phyloP scores from a whole-genome alignment of 2,329 filamentous ascomycete genomes.

The Graphilbum fragrans region DNA sequence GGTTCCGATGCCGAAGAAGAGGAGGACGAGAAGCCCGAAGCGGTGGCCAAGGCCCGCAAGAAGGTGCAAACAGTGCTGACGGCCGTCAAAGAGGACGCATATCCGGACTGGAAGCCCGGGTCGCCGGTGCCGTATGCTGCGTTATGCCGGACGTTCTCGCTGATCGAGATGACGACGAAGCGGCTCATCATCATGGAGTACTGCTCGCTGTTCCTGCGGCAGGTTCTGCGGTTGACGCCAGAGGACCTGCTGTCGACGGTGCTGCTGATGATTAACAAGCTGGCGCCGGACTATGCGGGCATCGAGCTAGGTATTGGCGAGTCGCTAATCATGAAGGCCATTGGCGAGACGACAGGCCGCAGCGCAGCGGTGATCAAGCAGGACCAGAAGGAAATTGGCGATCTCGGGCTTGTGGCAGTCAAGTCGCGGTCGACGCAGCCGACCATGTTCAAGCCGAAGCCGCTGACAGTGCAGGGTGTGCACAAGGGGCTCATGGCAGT shows the following conservation, averaged over 20 bases:
- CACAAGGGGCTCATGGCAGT: conserved; percentile 82
- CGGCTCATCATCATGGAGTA: conserved; percentile 78
- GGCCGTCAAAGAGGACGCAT: conserved; percentile 67
- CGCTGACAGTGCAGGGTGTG: conserved; percentile 75
- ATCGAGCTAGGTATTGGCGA: conserved; percentile 98
- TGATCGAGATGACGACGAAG: conserved; percentile 91
- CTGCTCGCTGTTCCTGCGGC: conserved; percentile 80
- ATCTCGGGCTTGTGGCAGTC: conserved; percentile 85
- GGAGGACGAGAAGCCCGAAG: conserved; percentile 48
- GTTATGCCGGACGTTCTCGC: conserved; percentile 85
- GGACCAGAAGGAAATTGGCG: conserved; percentile 92
- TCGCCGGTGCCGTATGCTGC: conserved; percentile 89
- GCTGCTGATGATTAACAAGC: conserved; percentile 93
- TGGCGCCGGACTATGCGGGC: conserved; percentile 91
- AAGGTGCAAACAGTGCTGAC: conserved; percentile 75
- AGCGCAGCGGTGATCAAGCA: conserved; percentile 83
- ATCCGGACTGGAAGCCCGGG: conserved; percentile 86
- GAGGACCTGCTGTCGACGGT: conserved; percentile 79
- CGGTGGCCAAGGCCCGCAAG: conserved; percentile 63
- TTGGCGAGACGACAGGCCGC: conserved; percentile 86
- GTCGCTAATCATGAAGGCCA: conserved; percentile 96
- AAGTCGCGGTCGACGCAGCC: conserved; percentile 92
- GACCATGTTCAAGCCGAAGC: conserved; percentile 96
- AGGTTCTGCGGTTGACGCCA: conserved; percentile 86
- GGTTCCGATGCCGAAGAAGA: conserved; percentile 21